Percentiles rank a stretch among this genome's conserved stretches.
Conservation (phyloP, 1,284 basidiomycete genomes). For the Athelia psychrophila region DNA sequence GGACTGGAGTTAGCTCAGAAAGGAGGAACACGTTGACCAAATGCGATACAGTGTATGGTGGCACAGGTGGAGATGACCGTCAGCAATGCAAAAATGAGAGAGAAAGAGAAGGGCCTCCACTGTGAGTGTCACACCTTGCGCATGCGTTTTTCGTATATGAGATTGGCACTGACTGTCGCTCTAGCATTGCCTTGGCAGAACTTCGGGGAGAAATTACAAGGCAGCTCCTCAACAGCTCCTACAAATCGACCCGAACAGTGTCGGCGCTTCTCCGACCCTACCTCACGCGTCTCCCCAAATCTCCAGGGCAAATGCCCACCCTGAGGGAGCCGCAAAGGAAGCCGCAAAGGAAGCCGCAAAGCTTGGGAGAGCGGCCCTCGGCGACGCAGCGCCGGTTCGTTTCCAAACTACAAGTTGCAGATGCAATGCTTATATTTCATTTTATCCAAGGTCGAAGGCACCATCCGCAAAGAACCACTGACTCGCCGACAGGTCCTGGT, state of each 20-base stretch:
- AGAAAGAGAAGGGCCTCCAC: conserved; percentile 75
- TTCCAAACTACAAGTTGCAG: no score
- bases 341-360: conserved; percentile 71
- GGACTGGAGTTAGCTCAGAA: conserved; percentile 75
- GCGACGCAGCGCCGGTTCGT: conserved; percentile 50
- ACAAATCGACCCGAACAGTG: conserved; percentile 67
- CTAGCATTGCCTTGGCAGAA: conserved; percentile 83
- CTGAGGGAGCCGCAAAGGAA: conserved; percentile 58
- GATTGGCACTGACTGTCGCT: conserved; percentile 6
- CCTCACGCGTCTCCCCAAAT: conserved; percentile 57
- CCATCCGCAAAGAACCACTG: conserved; percentile 68
- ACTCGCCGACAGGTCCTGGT: conserved; percentile 77
- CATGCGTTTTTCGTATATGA: neutral
- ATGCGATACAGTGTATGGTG: conserved; percentile 96
- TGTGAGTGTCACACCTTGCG: conserved; percentile 52
- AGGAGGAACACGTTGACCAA: conserved; percentile 72
- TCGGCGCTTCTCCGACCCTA: conserved; percentile 47
- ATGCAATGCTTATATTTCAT: neutral
- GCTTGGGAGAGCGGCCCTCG: conserved; percentile 65
- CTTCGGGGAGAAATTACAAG: conserved; percentile 89
- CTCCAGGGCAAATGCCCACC: conserved; percentile 49
- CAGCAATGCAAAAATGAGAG: conserved; percentile 84
- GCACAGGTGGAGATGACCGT: conserved; percentile 97
- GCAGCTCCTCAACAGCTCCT: conserved; percentile 95
- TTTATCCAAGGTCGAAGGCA: conserved; percentile 43